Evolutionary conservation across 805 yeast species (phyloP), one percentile per base, ranked within the genome.

Genomic region (Maudiozyma barnettii): DNA sequence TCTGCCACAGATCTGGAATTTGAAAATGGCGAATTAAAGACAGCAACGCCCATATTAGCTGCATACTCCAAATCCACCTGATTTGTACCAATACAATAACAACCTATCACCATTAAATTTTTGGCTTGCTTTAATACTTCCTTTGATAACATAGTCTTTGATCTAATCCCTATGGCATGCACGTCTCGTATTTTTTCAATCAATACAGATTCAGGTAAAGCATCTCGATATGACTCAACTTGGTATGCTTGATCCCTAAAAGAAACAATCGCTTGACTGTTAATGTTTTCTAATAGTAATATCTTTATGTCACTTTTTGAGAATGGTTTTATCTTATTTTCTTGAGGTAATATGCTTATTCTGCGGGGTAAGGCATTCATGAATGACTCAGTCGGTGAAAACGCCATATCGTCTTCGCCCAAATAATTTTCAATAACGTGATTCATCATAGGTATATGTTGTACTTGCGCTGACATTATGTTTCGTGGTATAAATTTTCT

Each of bases 51-150:
- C 43, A 77, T 76, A 60, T 81, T 79, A 54, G 97, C 96, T 47
- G 99, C 99, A 58, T 66, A 84, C 56, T 85, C 87, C 52, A 89
- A 75, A 66, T 91, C 93, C 47, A 91, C 98, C 72, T 91, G 98
- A 74, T 91, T 93, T 52, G 98, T 93, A 60, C 98, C 99, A 57
- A 91, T 93, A 76, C 98, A 93, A 83, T 93, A 93, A 73, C 99
- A 91, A 46, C 99, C 99, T 68, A 91, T 74, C 23, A 79, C 90
- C 21, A 85, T 84, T 68, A 91, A 76, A 73, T 91, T 86, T 65
- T 80, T 83, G 48, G 99, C 98, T 60, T 85, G 86, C 52, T 78
- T 73, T 58, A 91, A 74, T 23, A 91, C 79, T 45, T 79, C 79
- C 55, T 78, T 82, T 40, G 88, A 85, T 63, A 91, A 75, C 67